Evolutionary conservation across 495 filamentous ascomycete species (phyloP).

Genomic region (Talaromyces nanjingensis): DNA sequence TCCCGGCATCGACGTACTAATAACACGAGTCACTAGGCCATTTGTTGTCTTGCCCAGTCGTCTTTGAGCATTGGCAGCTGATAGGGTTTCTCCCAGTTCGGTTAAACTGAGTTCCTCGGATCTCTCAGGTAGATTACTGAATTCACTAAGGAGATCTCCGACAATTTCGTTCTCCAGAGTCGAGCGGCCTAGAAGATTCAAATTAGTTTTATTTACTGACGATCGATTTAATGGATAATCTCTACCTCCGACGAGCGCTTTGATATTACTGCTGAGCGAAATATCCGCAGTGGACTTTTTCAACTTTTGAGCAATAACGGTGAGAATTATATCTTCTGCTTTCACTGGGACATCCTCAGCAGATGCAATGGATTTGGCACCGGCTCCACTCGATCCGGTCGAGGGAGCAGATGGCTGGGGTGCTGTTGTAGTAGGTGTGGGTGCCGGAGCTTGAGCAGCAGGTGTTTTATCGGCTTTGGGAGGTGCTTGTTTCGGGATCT

Average conservation of each 20-base stretch:
- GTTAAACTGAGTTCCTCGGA: neutral
- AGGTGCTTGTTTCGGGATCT: slow-evolving; percentile 24
- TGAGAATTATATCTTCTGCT: slow-evolving; percentile 29
- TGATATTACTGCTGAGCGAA: slow-evolving; percentile 94
- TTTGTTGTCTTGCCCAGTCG: neutral
- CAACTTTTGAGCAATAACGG: slow-evolving; percentile 93
- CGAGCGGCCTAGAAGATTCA: neutral
- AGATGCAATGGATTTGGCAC: neutral
- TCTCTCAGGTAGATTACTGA: neutral
- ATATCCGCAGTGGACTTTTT: slow-evolving; percentile 88
- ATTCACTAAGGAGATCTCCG: neutral
- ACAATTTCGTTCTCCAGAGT: neutral
- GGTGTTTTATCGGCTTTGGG: slow-evolving; percentile 25
- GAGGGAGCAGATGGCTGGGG: neutral
- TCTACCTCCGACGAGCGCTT: slow-evolving; percentile 85
- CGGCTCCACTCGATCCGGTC: neutral
- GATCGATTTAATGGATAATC: neutral
- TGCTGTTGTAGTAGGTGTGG: neutral
- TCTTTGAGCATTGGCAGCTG: neutral
- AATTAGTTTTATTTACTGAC: neutral
- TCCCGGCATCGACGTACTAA: slow-evolving; percentile 96
- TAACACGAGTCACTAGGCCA: neutral
- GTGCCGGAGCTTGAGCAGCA: neutral
- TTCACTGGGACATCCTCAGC: neutral
- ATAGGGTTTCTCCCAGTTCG: neutral